Base-by-base conservation (phyloP, 805 yeast genomes). In the Candida railenensis region DNA sequence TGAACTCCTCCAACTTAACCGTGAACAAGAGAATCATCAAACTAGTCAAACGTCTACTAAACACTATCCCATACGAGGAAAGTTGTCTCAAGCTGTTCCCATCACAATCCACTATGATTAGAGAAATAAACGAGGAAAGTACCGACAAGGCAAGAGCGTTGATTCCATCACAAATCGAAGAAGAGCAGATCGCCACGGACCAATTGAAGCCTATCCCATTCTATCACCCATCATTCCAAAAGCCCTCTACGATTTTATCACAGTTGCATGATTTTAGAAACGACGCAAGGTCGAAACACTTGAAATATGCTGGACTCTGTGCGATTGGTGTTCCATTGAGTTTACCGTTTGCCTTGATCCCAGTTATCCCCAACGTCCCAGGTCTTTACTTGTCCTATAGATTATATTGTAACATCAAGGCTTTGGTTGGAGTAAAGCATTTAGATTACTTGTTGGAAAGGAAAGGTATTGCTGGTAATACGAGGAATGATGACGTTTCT, bases 301-400 rank as follows among this genome's bases (percentile, higher is more conserved):
- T 63, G 43, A 83, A 77, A 56, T 77, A 78, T 54, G 74, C 85
- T 51, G 40, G 78, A 2, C 52, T 71, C 34, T 80, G 86, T 53
- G 73, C 79, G 1, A 48, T 83, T 14, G 82, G 82, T 3, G 64
- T 92, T 3, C 97, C 97, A 1, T 52, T 91, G 39, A 82, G 95
- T 0, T 54, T 89, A 2, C 98, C 98, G 2, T 62, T 91, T 37
- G 90, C 89, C 0, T 55, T 89, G 37, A 59, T 92, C 0, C 98
- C 98, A 0, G 73, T 91, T n/a, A 62, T 90, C 2, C 98, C 98
- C 18, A 91, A 91, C 56, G 79, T 91, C 18, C 98, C 98, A 0
- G 96, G 96, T 0, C 86, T 92, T 58, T 92, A 89, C 57, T 65
- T 91, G 37, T 74, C 86, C 2, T 91, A 86, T 61, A 74, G 98